Evolutionary conservation across 2,329 filamentous ascomycete genomes (phyloP).

Genomic region (Graphiopsis chlorocephala): DNA sequence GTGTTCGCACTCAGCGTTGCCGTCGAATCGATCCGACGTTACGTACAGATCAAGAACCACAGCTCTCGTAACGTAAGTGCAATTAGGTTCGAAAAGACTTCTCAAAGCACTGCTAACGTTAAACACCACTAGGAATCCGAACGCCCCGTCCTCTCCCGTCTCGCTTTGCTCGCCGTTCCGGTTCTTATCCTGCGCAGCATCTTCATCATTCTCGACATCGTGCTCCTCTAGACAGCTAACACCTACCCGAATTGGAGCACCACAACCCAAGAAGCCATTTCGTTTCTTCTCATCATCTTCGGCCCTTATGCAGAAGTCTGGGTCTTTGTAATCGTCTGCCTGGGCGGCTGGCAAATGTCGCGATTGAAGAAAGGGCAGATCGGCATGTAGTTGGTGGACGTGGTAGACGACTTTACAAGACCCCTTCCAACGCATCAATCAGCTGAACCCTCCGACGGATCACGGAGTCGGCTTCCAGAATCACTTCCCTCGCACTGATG

Average conservation of each 20-base stretch:
- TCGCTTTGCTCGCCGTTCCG: conserved; percentile 10
- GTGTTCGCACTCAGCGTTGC: conserved; percentile 11
- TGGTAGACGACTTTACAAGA: too few relatives aligned
- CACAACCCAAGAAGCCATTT: background rate
- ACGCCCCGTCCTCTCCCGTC: conserved; percentile 8
- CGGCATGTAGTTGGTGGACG: background rate
- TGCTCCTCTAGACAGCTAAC: conserved; percentile 2
- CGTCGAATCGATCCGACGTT: conserved; percentile 4
- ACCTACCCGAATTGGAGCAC: conserved; percentile 4
- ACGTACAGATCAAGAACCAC: conserved; percentile 10
- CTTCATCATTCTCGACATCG: conserved; percentile 18
- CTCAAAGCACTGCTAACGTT: background rate
- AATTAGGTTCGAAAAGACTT: too few relatives aligned
- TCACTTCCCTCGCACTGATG: too few relatives aligned
- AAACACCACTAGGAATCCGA: background rate
- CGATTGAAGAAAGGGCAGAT: background rate
- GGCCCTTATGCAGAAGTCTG: conserved; percentile 10
- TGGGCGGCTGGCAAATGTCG: conserved; percentile 15
- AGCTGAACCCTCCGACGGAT: too few relatives aligned
- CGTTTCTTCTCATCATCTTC: conserved; percentile 16
- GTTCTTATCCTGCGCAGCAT: conserved; percentile 8
- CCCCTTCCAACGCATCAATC: too few relatives aligned
- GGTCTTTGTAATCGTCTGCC: conserved; percentile 11
- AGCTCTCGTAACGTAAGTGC: conserved; percentile 4
- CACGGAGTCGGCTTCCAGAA: too few relatives aligned